Evolutionary conservation across 2,329 filamentous ascomycete species (phyloP), one percentile per base, ranked within the genome.

Genomic region (Fusarium nematophilum): DNA sequence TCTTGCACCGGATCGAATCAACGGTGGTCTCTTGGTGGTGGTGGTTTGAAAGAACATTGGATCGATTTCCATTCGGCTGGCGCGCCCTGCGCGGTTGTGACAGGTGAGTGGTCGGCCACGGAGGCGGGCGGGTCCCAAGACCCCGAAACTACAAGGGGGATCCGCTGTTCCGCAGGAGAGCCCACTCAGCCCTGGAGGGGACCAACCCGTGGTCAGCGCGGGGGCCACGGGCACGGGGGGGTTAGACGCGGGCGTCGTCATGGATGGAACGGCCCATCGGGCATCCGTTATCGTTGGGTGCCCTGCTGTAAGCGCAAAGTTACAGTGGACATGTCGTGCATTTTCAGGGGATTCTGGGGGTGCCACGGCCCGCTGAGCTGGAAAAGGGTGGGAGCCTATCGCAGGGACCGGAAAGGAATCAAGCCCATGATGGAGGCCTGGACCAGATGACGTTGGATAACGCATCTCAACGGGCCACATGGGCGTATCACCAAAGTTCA

Each of bases 41-140:
- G 60, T 68, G 62, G 36, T 52, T 66, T 67, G 62, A 51, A 66
- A 57, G 56, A 57, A 53, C 44, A 53, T 40, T 38, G 37, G 43
- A 36, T 44, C 34, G 18, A 50, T 59, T 49, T 51, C 43, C 53
- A 50, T 50, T 45, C 48, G 57, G 50, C 43, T 42, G 43, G 37
- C 31, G 43, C 47, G 47, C 47, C 31, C 44, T 33, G 40, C 33
- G 39, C 26, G 45, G 52, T 15, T 29, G 38, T 45, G 30, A 21
- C 37, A 57, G 43, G 27, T 57, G 57, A 59, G 46, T 62, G 62
- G 63, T 51, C 56, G 27, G n/a, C 21, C 33, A 48, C 47, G 53
- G 54, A 54, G 53, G 43, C 61, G 43, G 62, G 59, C 59, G 65
- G 63, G 59, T 62, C 63, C 38, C 43, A 30, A 52, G 53, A 66